Base-by-base conservation (phyloP, 148 eudicot species). In the Simmondsia chinensis region DNA sequence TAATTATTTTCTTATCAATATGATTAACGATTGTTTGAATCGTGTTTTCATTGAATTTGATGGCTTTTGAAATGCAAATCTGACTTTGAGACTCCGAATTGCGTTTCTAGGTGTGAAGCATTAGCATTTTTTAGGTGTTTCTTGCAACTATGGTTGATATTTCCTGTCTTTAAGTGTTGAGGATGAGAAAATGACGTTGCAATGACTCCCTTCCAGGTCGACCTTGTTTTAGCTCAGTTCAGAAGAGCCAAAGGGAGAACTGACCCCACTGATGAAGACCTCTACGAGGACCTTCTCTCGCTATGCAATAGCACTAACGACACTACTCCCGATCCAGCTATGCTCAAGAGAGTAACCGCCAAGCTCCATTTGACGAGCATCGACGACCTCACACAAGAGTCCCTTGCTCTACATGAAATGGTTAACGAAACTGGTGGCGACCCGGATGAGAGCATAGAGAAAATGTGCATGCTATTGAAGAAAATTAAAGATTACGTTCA, bases 391-490 rank as follows among this genome's bases (percentile, higher is more conserved):
- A 89, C 84, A 31, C 97, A 81, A 57, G 97, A 89, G 68, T 89
- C 95, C 41, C 52, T 81, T 25, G 97, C 95, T 49, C 67, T 89
- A 64, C 87, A 83, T 48, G 97, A 84, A 72, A 75, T 89, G 95
- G 82, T 85, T 54, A 42, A 65, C 38, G 60, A 64, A 14, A 71
- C 71, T 42, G 72, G 60, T 46, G 94, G 74, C 38, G 87, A 88
- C 71, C 77, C 87, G 40, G 97, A 72, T 42, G 81, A 81, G 77
- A 81, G 73, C 57, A 73, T 89, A 53, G 97, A 89, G 77, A 89
- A 78, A 63, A 89, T 89, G 97, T 80, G 75, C n/a, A 66, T 73
- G 77, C 60, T 89, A 39, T 59, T 84, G 33, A 84, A 76, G 80
- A 81, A 77, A 65, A 57, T 89, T 31, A 89, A 89, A 65, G 97